These are phyloP conservation scores for Fomitopsis pinicola DNA, from an alignment of 1,284 basidiomycete genomes.

Conservation along the genomic window DNA sequence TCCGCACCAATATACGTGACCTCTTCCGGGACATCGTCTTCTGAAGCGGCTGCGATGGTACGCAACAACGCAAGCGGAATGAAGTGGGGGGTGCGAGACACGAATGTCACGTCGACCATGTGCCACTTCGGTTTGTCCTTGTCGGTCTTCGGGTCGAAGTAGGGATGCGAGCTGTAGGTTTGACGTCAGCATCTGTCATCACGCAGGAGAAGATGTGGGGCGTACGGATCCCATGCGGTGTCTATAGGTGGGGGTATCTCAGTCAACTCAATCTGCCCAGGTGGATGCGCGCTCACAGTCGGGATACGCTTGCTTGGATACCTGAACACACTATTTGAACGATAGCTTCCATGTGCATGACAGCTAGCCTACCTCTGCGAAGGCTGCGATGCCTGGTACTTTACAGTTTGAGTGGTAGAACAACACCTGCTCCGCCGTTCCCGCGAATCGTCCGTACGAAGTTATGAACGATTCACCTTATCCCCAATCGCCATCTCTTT, in stretches of 20 bases:
- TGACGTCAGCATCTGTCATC: background rate
- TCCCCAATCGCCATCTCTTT: constrained; percentile 87
- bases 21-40: constrained; percentile 40
- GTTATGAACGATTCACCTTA: constrained; percentile 43
- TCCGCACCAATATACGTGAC: constrained; percentile 60
- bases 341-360: background rate
- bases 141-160: constrained; percentile 87
- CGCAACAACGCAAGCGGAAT: constrained; percentile 79
- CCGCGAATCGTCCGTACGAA: background rate
- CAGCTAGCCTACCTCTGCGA: constrained; percentile 60
- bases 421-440: constrained; percentile 28
- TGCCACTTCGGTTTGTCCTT: constrained; percentile 83
- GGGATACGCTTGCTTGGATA: constrained; percentile 83
- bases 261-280: constrained; percentile 7
- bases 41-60: constrained; percentile 43
- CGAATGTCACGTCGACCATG: constrained; percentile 85
- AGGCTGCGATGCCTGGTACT: constrained; percentile 83
- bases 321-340: constrained; percentile 33
- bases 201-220: constrained; percentile 11
- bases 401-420: constrained; percentile 96
- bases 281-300: constrained; percentile 58
- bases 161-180: constrained; percentile 68
- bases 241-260: constrained; percentile 39
- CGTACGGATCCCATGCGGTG: constrained; percentile 85
- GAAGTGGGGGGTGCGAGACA: constrained; percentile 64